phyloP scores from a whole-genome alignment of 2,329 filamentous ascomycete genomes.

The Aspergillus awamori region DNA sequence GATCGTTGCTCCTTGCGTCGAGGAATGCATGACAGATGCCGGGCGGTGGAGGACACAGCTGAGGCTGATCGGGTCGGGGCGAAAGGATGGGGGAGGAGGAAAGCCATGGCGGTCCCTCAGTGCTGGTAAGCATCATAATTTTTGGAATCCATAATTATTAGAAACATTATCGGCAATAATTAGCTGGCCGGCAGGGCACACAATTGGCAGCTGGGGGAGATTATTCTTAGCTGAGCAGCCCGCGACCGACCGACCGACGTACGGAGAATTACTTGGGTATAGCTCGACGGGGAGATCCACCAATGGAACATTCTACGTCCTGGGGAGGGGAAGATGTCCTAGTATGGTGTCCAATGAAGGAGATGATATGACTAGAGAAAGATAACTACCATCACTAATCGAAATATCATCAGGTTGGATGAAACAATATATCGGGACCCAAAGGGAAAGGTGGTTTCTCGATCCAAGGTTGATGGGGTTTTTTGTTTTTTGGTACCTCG shows the following conservation, averaged over 20 bases:
- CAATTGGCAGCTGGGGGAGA: not conserved
- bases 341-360: not conserved
- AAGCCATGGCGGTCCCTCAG: not conserved
- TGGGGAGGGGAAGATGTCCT: not conserved
- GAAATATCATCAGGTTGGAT: too few species aligned
- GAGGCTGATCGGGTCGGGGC: conserved; percentile 3
- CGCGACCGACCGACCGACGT: not conserved
- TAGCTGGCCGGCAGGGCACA: not conserved
- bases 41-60: conserved; percentile 13
- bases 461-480: too few species aligned
- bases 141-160: not conserved
- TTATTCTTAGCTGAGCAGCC: not conserved
- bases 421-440: too few species aligned
- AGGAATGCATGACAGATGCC: conserved; percentile 22
- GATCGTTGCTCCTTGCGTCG: conserved; percentile 19
- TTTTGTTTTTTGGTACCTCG: not conserved
- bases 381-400: too few species aligned
- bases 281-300: not conserved
- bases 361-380: too few species aligned
- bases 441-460: too few species aligned
- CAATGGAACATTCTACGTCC: conserved; percentile 1
- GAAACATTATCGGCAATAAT: not conserved
- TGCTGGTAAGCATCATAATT: conserved; percentile 4
- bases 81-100: not conserved
- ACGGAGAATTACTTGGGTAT: not conserved